Percentiles rank a stretch among this genome's conserved stretches.
phyloP scores from a whole-genome alignment of 129 eudicot species.

The Dittrichia graveolens region DNA sequence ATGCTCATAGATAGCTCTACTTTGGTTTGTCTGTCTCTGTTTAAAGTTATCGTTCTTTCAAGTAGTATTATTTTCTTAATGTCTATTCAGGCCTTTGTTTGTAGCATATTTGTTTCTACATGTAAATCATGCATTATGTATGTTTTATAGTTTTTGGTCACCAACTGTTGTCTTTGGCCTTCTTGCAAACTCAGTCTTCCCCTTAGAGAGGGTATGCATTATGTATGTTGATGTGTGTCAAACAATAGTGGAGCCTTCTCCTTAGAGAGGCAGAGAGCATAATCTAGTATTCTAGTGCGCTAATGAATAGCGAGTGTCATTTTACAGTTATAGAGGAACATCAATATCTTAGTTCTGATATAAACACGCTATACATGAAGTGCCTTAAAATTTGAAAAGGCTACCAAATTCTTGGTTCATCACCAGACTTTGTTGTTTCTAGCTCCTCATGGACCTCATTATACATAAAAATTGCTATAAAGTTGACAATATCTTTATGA shows the following conservation, averaged over 20 bases:
- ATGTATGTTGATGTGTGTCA: neutral
- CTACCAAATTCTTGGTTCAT: neutral
- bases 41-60: constrained; percentile 5
- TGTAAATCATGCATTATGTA: constrained; percentile 7
- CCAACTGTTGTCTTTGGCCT: neutral
- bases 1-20: neutral
- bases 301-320: neutral
- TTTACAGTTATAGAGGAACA: neutral
- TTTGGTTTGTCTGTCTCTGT: neutral
- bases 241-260: neutral
- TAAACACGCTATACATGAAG: neutral
- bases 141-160: constrained; percentile 3
- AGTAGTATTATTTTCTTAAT: constrained; percentile 3
- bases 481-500: neutral
- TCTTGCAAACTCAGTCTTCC: neutral
- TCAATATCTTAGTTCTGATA: neutral
- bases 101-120: neutral
- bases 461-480: neutral
- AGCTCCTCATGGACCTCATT: neutral
- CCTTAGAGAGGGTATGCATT: neutral
- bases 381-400: neutral
- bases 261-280: neutral
- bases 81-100: constrained; percentile 3
- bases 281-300: neutral
- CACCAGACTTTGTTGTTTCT: neutral